A percentile compares a stretch with the other conserved stretches of the same genome.
These are phyloP conservation scores for Arthroderma sp. DNA, from an alignment of 2,329 filamentous ascomycete species.

Conservation along the genomic window DNA sequence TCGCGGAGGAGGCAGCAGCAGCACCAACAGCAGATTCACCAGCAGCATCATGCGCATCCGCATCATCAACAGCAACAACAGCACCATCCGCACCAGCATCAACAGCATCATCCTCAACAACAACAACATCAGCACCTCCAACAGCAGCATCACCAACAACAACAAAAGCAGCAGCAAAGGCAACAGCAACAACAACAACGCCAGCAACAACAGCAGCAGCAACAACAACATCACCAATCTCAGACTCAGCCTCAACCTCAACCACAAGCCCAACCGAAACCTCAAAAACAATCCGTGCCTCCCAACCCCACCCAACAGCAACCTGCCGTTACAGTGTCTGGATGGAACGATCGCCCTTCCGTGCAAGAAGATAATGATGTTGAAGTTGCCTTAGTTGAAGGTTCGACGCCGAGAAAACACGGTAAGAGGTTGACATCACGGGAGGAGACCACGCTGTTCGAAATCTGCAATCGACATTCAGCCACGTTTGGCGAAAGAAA, in stretches of 20 bases:
- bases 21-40: neutral
- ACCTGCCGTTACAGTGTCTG: neutral
- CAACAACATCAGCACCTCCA: conserved; percentile 1
- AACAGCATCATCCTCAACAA: neutral
- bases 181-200: conserved; percentile 5
- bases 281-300: neutral
- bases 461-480: conserved; percentile 28
- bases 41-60: neutral
- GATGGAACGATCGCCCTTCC: neutral
- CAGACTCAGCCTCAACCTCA: neutral
- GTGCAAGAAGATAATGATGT: conserved; percentile 4
- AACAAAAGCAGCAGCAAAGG: neutral
- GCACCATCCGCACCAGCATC: neutral
- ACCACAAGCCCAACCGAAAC: neutral
- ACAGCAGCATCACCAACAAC: neutral
- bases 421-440: conserved; percentile 27
- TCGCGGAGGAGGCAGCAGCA: conserved; percentile 1
- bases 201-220: conserved; percentile 5
- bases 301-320: neutral
- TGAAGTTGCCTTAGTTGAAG: conserved; percentile 8
- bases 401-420: conserved; percentile 16
- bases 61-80: conserved; percentile 1
- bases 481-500: conserved; percentile 26
- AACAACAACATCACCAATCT: conserved; percentile 4
- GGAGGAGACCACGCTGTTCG: conserved; percentile 28